Base-by-base conservation (phyloP, 2,329 filamentous ascomycete genomes). In the Stylonectria norvegica region DNA sequence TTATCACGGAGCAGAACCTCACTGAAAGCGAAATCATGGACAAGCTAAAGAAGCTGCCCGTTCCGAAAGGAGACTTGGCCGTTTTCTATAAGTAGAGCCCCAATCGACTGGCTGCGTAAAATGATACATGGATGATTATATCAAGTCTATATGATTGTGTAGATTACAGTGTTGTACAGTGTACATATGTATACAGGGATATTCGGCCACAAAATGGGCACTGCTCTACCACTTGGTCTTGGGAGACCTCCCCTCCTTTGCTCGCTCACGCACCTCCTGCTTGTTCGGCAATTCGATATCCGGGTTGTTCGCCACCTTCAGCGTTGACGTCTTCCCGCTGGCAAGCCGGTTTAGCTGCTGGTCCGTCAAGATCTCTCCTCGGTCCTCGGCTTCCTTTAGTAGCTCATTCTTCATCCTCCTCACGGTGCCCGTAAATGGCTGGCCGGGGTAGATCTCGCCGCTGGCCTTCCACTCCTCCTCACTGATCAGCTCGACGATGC, bases 1-100 rank as follows among this genome's bases (percentile, higher is more conserved):
- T 91, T 50, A 87, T 86, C 58, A 86, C 83, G 1, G 86, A 89
- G 67, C 72, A 82, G 61, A 81, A 84, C 47, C 59, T 88, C 59
- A 79, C 78, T 5, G 84, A 90, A 57, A 73, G 72, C 43, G 81
- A 86, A 56, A 81, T 90, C 12, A 73, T 88, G 66, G 79, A 80
- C 25, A 80, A 76, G 60, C 64, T 93, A 34, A 81, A 79, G 62
- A 73, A 68, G 23, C 67, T 83, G 20, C 71, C 70, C 3, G 65
- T 72, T 17, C 70, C 73, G 5, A 67, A 68, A 43, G 73, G 71
- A 5, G 79, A 80, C 43, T 48, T 79, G 47, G 72, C 71, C 0
- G 67, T 81, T 5, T 64, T 81, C 32, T 78, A 80, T 53, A 66
- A 70, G 39, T 79, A 60, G 17, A 19, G 25, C 9, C 17, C 5